phyloP scores from a whole-genome alignment of 176 grass and related monocot species.

The Juncus inflexus region DNA sequence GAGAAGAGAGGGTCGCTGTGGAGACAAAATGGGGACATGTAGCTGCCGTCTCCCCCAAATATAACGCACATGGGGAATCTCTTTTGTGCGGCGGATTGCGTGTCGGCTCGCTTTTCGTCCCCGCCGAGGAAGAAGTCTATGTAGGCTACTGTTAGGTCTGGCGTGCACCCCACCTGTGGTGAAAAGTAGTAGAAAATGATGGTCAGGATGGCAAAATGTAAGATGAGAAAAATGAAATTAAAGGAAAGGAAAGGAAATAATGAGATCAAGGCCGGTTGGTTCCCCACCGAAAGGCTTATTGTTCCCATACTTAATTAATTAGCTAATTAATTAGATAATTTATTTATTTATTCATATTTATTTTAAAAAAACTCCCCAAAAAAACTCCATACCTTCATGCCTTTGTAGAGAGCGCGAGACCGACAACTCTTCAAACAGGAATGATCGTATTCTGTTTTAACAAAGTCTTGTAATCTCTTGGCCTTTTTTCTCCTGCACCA shows the following conservation, averaged over 20 bases:
- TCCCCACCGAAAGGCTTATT: too few species aligned
- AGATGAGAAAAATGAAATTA: too few species aligned
- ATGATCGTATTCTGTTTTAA: conserved; percentile 97
- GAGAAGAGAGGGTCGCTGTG: conserved; percentile 86
- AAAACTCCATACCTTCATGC: conserved; percentile 67
- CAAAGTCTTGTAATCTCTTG: conserved; percentile 85
- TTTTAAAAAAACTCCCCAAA: not conserved
- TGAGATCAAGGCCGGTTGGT: too few species aligned
- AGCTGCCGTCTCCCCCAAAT: conserved; percentile 96
- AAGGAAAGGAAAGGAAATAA: too few species aligned
- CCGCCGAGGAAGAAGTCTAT: conserved; percentile 99
- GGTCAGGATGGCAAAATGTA: too few species aligned
- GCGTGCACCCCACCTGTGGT: conserved; percentile 85
- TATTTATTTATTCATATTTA: too few species aligned
- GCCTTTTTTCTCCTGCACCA: conserved; percentile 93
- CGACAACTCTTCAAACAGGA: conserved; percentile 95
- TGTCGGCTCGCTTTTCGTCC: conserved; percentile 86
- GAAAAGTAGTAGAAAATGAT: too few species aligned
- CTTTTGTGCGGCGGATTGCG: conserved; percentile 76
- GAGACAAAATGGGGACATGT: conserved; percentile 92
- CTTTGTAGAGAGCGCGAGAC: conserved; percentile 99
- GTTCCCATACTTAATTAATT: too few species aligned
- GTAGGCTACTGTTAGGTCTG: conserved; percentile 95
- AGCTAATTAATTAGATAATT: too few species aligned
- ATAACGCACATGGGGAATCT: conserved; percentile 96